Conservation (phyloP, 2,329 filamentous ascomycete species). For the Calonectria hongkongensis region DNA sequence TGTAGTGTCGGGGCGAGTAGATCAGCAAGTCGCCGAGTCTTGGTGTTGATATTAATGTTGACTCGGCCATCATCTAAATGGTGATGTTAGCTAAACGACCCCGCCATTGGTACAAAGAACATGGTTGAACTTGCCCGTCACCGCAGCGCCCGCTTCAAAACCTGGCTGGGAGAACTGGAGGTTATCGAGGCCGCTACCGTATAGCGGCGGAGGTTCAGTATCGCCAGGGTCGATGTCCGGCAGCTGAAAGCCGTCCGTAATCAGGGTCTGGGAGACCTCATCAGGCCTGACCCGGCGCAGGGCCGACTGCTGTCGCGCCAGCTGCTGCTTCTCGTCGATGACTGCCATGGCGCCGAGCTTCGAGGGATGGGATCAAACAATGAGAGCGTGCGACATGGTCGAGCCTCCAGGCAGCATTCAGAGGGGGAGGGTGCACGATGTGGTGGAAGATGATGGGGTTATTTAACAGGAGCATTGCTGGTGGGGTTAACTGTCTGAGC, state of each 20-base stretch:
- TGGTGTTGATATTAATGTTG: slow-evolving; percentile 87
- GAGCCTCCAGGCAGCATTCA: background rate
- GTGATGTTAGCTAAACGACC: slow-evolving; percentile 41
- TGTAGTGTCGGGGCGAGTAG: slow-evolving; percentile 80
- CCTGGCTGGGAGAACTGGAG: slow-evolving; percentile 77
- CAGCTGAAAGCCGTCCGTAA: slow-evolving; percentile 63
- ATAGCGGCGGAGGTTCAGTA: slow-evolving; percentile 74
- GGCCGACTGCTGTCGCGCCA: slow-evolving; percentile 48
- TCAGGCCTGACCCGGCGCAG: slow-evolving; percentile 41
- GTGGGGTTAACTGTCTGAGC: slow-evolving; percentile 30
- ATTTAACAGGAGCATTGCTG: slow-evolving; percentile 11
- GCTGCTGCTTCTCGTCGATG: slow-evolving; percentile 54
- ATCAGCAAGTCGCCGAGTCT: slow-evolving; percentile 78
- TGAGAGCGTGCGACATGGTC: slow-evolving; percentile 27
- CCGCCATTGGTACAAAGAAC: background rate
- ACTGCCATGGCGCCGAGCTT: slow-evolving; percentile 51
- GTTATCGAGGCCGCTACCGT: slow-evolving; percentile 74
- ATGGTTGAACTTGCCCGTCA: slow-evolving; percentile 67
- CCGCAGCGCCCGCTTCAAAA: slow-evolving; percentile 76
- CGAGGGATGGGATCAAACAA: slow-evolving; percentile 4
- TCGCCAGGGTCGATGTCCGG: slow-evolving; percentile 64
- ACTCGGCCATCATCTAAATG: slow-evolving; percentile 82
- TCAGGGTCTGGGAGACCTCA: slow-evolving; percentile 54
- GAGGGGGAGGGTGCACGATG: background rate
- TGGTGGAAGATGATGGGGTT: slow-evolving; percentile 12